Evolutionary conservation across 2,329 filamentous ascomycete genomes (phyloP), one percentile per base, ranked within the genome.

Genomic region (Penicillium sp.): DNA sequence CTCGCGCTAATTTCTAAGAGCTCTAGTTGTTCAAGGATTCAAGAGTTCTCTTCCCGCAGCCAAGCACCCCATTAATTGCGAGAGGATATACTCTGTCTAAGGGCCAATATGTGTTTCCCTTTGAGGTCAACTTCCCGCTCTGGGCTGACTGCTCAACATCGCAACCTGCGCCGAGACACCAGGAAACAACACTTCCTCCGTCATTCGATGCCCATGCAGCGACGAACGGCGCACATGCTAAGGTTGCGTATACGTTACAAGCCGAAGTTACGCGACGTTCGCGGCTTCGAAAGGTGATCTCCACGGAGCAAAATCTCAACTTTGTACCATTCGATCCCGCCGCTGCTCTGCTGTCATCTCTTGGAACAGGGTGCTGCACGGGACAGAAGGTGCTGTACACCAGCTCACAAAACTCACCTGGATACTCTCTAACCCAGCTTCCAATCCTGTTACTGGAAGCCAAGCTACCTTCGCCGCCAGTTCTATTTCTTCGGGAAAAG

Each of bases 381-480:
- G 13, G 17, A 7, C 15, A 41, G 45, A 45, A 23, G 23, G 23
- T 11, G 11, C 35, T 41, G 9, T 41, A 41, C 35, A 15, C 15
- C 13, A 15, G 11, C 6, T 15, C 35, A 11, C 35, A 41, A 13
- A 41, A 5, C 35, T 41, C 35, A 15, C 35, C 15, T 41, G 35
- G 35, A 13, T 41, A 6, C 35, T 41, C 35, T 9, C 23, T 1
- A 17, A n/a, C 44, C n/a, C 8, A 9, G 15, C 7, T 50, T 15
- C 51, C 58, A 1, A 50, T 55, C 3, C 7, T 60, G 35, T 21
- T 50, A 49, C 45, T 60, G 21, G 58, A 60, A 19, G 51, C 38
- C 23, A 53, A n/a, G 15, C 21, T 60, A 1, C 49, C 56, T n/a
- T 55, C 31, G 17, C 45, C 50, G 23, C 23, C 23, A 5, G 8